Evolutionary conservation across 1,139 yeast species (phyloP).

Genomic region (Hemisphaericaspora xylanilytica): DNA sequence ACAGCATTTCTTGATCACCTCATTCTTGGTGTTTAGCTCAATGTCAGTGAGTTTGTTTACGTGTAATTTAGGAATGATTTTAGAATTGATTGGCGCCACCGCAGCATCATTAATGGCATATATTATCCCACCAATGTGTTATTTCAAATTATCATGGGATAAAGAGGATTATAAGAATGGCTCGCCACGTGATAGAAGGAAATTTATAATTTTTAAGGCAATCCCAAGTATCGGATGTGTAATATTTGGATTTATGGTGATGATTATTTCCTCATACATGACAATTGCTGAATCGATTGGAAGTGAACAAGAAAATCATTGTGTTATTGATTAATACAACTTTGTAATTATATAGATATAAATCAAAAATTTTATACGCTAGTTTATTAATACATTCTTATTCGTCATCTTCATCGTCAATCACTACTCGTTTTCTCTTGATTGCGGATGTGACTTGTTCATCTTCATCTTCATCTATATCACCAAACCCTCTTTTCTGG

Average conservation of each 20-base stretch:
- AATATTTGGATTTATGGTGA: conserved; percentile 69
- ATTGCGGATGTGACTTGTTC: conserved; percentile 7
- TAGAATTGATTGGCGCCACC: conserved; percentile 89
- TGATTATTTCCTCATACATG: conserved; percentile 76
- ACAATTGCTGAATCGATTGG: conserved; percentile 39
- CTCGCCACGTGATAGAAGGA: conserved; percentile 27
- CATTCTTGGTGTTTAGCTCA: conserved; percentile 62
- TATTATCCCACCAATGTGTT: conserved; percentile 85
- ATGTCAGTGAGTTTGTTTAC: conserved; percentile 78
- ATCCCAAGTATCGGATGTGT: conserved; percentile 62
- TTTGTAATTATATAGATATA: too few species aligned
- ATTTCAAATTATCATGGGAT: conserved; percentile 59
- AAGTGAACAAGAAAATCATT: conserved; percentile 29
- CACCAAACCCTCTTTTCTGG: too few species aligned
- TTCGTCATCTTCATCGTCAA: conserved; percentile 30
- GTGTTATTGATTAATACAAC: conserved; percentile 36
- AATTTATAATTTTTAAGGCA: conserved; percentile 30
- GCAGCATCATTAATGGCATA: conserved; percentile 93
- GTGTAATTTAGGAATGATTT: conserved; percentile 83
- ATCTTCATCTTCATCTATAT: conserved; percentile 7
- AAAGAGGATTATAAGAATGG: conserved; percentile 39
- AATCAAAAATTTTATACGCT: too few species aligned
- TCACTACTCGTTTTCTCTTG: conserved; percentile 16
- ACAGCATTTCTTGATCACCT: conserved; percentile 67
- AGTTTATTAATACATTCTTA: too few species aligned